phyloP scores from a whole-genome alignment of 805 yeast species.

The Metschnikowia gelsemii region DNA sequence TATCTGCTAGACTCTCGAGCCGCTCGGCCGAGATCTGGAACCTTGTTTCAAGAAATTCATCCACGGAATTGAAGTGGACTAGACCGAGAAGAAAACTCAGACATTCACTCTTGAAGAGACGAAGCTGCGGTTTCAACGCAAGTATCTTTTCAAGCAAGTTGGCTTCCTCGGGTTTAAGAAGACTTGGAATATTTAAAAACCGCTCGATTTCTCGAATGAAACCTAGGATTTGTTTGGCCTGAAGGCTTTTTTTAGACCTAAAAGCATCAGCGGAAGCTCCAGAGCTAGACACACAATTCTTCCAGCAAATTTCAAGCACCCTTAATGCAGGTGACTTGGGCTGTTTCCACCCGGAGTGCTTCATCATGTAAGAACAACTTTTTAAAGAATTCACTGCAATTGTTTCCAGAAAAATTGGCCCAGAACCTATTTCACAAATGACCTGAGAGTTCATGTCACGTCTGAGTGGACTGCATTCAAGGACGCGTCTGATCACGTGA shows the following conservation, averaged over 20 bases:
- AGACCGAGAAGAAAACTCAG: conserved; percentile 18
- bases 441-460: too few species aligned
- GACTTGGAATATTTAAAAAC: conserved; percentile 10
- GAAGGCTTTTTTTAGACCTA: too few species aligned
- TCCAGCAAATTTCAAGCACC: conserved; percentile 17
- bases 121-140: conserved; percentile 13
- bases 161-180: conserved; percentile 14
- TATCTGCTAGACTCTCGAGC: conserved; percentile 5
- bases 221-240: conserved; percentile 9
- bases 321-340: conserved; percentile 5
- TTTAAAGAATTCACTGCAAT: too few species aligned
- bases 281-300: conserved; percentile 5
- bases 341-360: background rate
- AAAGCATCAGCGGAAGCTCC: too few species aligned
- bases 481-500: too few species aligned
- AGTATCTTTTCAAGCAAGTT: conserved; percentile 12
- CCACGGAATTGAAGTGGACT: conserved; percentile 12
- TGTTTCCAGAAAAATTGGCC: too few species aligned
- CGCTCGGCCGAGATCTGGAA: conserved; percentile 2
- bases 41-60: conserved; percentile 12
- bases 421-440: too few species aligned
- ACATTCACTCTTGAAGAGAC: conserved; percentile 16
- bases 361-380: too few species aligned
- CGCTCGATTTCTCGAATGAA: conserved; percentile 15
- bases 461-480: too few species aligned